These are phyloP conservation scores for Paxillus involutus DNA, from an alignment of 768 basidiomycete species.

Conservation along the genomic window DNA sequence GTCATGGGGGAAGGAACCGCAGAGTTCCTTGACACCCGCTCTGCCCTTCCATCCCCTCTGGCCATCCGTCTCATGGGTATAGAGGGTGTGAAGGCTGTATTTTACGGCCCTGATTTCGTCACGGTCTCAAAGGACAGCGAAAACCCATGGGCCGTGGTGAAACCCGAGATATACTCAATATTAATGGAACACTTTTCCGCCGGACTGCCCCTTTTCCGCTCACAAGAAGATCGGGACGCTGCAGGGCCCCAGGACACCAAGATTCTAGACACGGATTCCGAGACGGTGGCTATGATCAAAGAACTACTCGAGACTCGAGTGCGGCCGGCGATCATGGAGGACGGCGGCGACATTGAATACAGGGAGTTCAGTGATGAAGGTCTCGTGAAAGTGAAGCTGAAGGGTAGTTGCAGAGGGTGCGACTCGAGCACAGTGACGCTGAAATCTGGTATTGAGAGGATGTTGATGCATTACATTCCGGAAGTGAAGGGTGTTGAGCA, in stretches of 20 bases:
- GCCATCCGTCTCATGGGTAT: conserved; percentile 94
- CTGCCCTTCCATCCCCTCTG: conserved; percentile 89
- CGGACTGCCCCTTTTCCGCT: conserved; percentile 83
- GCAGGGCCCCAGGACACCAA: conserved; percentile 92
- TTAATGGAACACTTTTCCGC: conserved; percentile 98
- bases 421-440: conserved; percentile 92
- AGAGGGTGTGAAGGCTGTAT: conserved; percentile 84
- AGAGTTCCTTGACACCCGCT: conserved; percentile 89
- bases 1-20: conserved; percentile 90
- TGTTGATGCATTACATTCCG: conserved; percentile 99
- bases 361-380: conserved; percentile 85
- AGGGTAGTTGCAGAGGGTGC: conserved; percentile 97
- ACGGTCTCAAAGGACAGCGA: conserved; percentile 91
- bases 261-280: conserved; percentile 92
- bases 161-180: conserved; percentile 94
- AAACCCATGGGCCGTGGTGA: conserved; percentile 84
- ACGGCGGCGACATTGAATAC: conserved; percentile 98
- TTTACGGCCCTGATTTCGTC: conserved; percentile 98
- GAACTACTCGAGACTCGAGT: conserved; percentile 94
- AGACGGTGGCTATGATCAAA: conserved; percentile 99
- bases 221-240: conserved; percentile 72
- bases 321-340: conserved; percentile 96
- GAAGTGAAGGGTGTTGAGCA: conserved; percentile 92
- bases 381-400: conserved; percentile 84
- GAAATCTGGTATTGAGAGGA: conserved; percentile 95